A percentile compares a stretch with the other conserved stretches of the same genome.
These are phyloP conservation scores for Sporothrix mexicana DNA, from an alignment of 2,329 filamentous ascomycete genomes.

Conservation along the genomic window DNA sequence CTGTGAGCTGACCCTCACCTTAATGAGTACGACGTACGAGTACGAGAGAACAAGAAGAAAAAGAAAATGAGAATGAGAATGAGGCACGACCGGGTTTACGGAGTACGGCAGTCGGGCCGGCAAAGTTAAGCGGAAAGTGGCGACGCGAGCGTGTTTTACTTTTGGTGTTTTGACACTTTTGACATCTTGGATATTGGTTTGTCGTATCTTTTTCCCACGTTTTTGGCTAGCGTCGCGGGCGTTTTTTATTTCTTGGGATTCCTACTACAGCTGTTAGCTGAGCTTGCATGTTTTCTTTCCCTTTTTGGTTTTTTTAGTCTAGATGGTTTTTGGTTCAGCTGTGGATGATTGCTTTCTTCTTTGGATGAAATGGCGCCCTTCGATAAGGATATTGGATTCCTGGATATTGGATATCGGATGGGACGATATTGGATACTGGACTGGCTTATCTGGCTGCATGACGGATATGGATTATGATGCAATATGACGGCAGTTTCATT, in stretches of 20 bases:
- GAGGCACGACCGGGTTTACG: not conserved
- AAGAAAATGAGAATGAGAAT: not conserved
- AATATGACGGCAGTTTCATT: too few species aligned
- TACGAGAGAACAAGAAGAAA: not conserved
- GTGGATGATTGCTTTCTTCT: constrained; percentile 16
- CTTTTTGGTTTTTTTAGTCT: not conserved
- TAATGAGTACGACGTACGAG: not conserved
- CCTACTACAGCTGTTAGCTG: not conserved
- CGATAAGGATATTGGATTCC: not conserved
- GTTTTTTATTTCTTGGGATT: not conserved
- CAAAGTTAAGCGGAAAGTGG: not conserved
- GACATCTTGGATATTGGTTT: too few species aligned
- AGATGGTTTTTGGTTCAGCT: not conserved
- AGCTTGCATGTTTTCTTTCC: constrained; percentile 9
- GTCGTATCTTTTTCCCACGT: not conserved
- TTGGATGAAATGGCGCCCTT: not conserved
- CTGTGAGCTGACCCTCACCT: not conserved
- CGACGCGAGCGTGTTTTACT: not conserved
- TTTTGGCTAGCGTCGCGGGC: not conserved
- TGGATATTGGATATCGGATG: not conserved
- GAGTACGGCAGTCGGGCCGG: constrained; percentile 5
- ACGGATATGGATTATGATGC: too few species aligned
- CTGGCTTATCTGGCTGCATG: too few species aligned
- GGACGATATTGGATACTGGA: too few species aligned
- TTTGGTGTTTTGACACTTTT: not conserved